Conservation (phyloP, 371 early-diverging fungal species). For the Capniomyces stellatus region DNA sequence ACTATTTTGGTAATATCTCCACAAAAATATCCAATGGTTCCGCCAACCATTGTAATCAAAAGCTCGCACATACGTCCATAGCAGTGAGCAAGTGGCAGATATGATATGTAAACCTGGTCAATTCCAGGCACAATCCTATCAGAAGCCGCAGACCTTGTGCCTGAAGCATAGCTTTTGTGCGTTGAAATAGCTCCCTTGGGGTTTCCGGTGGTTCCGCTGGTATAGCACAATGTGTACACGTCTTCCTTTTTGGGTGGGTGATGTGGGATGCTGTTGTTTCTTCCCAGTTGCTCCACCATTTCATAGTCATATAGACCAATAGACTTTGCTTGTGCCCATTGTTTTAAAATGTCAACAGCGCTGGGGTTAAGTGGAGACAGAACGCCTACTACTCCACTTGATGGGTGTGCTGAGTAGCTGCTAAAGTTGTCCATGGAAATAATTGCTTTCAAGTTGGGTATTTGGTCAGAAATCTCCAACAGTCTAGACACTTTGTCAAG, state of each 20-base stretch:
- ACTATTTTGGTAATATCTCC: constrained; percentile 59
- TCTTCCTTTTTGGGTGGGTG: constrained; percentile 42
- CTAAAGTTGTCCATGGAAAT: constrained; percentile 47
- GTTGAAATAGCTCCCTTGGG: constrained; percentile 36
- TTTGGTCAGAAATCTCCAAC: constrained; percentile 30
- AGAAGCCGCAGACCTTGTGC: background rate
- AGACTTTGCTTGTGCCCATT: constrained; percentile 26
- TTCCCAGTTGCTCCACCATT: constrained; percentile 45
- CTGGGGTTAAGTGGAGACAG: constrained; percentile 17
- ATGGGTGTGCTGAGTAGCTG: background rate
- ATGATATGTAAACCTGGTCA: constrained; percentile 35
- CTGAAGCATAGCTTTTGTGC: constrained; percentile 23
- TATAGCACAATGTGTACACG: constrained; percentile 92
- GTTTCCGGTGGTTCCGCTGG: constrained; percentile 61
- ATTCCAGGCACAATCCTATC: background rate
- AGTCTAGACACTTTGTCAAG: constrained; percentile 61
- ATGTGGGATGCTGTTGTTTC: constrained; percentile 18
- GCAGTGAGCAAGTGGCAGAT: constrained; percentile 74
- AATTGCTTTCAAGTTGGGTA: constrained; percentile 43
- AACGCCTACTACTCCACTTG: background rate
- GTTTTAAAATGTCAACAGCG: constrained; percentile 19
- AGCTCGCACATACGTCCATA: constrained; percentile 56
- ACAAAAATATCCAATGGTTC: constrained; percentile 57
- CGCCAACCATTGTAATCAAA: constrained; percentile 30
- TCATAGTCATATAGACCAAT: constrained; percentile 26